Conservation (phyloP, 1,284 basidiomycete genomes). For the Lentinus polychrous region DNA sequence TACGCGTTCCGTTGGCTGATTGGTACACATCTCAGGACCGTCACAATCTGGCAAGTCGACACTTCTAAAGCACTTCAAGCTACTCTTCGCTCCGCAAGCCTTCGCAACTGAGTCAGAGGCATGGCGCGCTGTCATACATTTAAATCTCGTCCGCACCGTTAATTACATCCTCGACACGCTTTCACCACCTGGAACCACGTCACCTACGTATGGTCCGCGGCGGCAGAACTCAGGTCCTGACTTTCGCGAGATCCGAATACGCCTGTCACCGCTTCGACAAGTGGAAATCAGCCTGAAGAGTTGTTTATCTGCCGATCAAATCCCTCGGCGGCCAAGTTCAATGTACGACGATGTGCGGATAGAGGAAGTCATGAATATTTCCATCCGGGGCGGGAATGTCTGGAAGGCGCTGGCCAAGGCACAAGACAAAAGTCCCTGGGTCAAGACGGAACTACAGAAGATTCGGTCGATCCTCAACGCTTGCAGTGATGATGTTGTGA, state of each 20-base stretch:
- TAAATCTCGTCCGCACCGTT: slow-evolving; percentile 56
- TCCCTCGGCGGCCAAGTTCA: neutral
- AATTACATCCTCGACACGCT: slow-evolving; percentile 49
- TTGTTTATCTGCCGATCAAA: slow-evolving; percentile 9
- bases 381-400: slow-evolving; percentile 38
- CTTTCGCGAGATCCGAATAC: slow-evolving; percentile 41
- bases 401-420: slow-evolving; percentile 35
- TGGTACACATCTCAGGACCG: slow-evolving; percentile 35
- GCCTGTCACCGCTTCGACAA: slow-evolving; percentile 46
- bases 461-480: slow-evolving; percentile 44
- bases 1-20: neutral
- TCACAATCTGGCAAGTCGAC: slow-evolving; percentile 65
- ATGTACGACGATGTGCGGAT: neutral
- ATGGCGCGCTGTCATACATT: slow-evolving; percentile 57
- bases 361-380: slow-evolving; percentile 27
- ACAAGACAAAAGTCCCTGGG: slow-evolving; percentile 4
- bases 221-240: slow-evolving; percentile 15
- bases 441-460: slow-evolving; percentile 31
- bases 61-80: slow-evolving; percentile 57
- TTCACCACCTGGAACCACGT: neutral
- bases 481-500: slow-evolving; percentile 46
- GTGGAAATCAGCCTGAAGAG: slow-evolving; percentile 44
- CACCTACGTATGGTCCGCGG: neutral
- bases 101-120: slow-evolving; percentile 49
- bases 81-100: slow-evolving; percentile 51